Conservation (phyloP, 495 filamentous ascomycete genomes). For the Hypomontagnella monticulosa region DNA sequence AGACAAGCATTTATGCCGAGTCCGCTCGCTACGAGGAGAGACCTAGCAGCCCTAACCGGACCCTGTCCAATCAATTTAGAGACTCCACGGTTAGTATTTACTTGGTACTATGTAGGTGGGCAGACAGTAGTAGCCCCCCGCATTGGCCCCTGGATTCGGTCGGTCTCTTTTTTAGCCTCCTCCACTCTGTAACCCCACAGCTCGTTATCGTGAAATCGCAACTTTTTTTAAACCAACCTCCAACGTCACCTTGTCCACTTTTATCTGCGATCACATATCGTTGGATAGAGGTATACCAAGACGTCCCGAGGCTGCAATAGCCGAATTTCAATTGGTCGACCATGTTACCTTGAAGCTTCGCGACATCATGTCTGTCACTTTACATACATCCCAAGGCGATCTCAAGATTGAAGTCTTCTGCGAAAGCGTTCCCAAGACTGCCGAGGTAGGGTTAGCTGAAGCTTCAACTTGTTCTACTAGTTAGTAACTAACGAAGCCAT, state of each 20-base stretch:
- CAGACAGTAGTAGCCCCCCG: conserved; percentile 7
- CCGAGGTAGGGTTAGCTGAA: conserved; percentile 62
- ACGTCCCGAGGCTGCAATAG: neutral
- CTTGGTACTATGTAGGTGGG: too few relatives aligned
- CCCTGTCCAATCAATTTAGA: conserved; percentile 27
- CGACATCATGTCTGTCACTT: conserved; percentile 69
- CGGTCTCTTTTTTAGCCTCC: conserved; percentile 32
- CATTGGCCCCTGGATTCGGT: conserved; percentile 26
- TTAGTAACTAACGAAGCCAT: conserved; percentile 13
- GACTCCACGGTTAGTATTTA: neutral
- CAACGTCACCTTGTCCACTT: conserved; percentile 16
- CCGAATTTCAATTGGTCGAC: neutral
- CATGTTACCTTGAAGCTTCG: conserved; percentile 1
- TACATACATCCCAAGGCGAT: conserved; percentile 90
- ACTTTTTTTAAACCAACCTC: conserved; percentile 30
- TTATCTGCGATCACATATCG: conserved; percentile 1
- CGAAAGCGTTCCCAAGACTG: conserved; percentile 90
- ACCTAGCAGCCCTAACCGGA: neutral
- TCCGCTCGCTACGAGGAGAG: too few relatives aligned
- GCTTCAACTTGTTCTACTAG: neutral
- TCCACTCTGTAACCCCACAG: conserved; percentile 30
- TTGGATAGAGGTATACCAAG: neutral
- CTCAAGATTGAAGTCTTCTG: conserved; percentile 98
- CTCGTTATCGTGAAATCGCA: conserved; percentile 26
- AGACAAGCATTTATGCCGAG: neutral